Conservation (phyloP, 768 basidiomycete genomes). For the Podaxis mareebaensis region DNA sequence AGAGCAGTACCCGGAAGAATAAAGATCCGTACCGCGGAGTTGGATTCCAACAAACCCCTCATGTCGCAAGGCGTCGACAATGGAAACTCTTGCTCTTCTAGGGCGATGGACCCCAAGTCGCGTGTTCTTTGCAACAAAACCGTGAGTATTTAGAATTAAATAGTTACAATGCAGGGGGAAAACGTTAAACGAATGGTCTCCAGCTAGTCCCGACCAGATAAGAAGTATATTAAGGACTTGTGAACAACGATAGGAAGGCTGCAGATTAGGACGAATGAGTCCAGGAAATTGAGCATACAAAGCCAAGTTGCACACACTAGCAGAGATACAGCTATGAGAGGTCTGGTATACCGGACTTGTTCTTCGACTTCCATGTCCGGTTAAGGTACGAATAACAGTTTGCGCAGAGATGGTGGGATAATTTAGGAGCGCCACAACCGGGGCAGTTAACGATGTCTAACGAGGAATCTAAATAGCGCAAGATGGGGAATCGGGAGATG, state of each 20-base stretch:
- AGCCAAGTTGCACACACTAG: not conserved
- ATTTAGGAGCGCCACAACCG: conserved; percentile 86
- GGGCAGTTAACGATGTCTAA: conserved; percentile 89
- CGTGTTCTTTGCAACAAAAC: not conserved
- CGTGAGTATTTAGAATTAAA: conserved; percentile 7
- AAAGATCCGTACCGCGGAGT: conserved; percentile 5
- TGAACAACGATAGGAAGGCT: not conserved
- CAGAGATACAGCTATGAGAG: conserved; percentile 29
- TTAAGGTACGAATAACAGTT: conserved; percentile 75
- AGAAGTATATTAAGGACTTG: not conserved
- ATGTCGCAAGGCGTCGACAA: not conserved
- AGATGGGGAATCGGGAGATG: not conserved
- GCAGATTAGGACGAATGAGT: not conserved
- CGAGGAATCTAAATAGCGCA: conserved; percentile 15
- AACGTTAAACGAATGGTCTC: not conserved
- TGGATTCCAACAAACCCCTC: not conserved
- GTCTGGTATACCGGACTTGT: conserved; percentile 35
- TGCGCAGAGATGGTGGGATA: conserved; percentile 86
- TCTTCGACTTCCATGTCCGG: conserved; percentile 60
- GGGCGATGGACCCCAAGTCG: not conserved
- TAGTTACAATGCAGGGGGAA: not conserved
- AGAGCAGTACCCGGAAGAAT: conserved; percentile 9
- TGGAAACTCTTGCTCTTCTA: not conserved
- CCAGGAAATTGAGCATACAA: not conserved
- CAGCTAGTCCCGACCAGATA: not conserved